A percentile compares a stretch with the other conserved stretches of the same genome.
Conservation (phyloP, 2,329 filamentous ascomycete genomes). For the Colletotrichum sp. region DNA sequence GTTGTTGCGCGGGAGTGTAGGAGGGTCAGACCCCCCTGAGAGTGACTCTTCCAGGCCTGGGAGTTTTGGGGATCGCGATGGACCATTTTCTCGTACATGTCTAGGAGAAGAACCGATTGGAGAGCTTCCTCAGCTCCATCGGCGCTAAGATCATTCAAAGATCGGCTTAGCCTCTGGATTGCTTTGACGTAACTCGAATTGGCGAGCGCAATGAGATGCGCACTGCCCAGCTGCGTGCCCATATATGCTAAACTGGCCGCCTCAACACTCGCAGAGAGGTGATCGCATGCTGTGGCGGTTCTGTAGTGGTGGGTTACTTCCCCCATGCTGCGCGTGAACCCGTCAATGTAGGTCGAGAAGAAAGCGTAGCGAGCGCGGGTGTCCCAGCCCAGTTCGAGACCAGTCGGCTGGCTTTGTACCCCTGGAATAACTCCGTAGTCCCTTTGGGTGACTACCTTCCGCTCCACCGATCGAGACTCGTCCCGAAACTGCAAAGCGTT, state of each 20-base stretch:
- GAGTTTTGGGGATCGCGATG: slow-evolving; percentile 5
- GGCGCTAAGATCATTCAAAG: not conserved
- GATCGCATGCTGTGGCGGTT: not conserved
- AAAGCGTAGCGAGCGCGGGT: slow-evolving; percentile 26
- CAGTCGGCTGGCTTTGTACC: not conserved
- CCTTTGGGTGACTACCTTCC: slow-evolving; percentile 2
- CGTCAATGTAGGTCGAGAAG: slow-evolving; percentile 26
- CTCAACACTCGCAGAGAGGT: slow-evolving; percentile 27
- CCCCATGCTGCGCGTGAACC: slow-evolving; percentile 25
- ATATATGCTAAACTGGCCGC: slow-evolving; percentile 28
- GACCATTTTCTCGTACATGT: slow-evolving; percentile 31
- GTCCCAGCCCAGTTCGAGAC: slow-evolving; percentile 21
- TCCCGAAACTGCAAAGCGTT: slow-evolving; percentile 27
- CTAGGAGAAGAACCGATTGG: slow-evolving; percentile 29
- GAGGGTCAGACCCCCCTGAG: slow-evolving; percentile 25
- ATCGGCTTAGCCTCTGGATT: not conserved
- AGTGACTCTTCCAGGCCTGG: slow-evolving; percentile 24
- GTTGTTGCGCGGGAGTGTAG: not conserved
- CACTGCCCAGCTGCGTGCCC: slow-evolving; percentile 3
- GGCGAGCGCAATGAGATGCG: slow-evolving; percentile 8
- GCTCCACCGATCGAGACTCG: slow-evolving; percentile 23
- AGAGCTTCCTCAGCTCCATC: slow-evolving; percentile 21
- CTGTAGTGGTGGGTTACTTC: slow-evolving; percentile 23
- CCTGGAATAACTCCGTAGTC: not conserved
- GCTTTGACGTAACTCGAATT: not conserved